Percentiles rank a stretch among this genome's conserved stretches.
Evolutionary conservation across 106 monocot genomes (phyloP).

Genomic region (Ottelia alismoides): DNA sequence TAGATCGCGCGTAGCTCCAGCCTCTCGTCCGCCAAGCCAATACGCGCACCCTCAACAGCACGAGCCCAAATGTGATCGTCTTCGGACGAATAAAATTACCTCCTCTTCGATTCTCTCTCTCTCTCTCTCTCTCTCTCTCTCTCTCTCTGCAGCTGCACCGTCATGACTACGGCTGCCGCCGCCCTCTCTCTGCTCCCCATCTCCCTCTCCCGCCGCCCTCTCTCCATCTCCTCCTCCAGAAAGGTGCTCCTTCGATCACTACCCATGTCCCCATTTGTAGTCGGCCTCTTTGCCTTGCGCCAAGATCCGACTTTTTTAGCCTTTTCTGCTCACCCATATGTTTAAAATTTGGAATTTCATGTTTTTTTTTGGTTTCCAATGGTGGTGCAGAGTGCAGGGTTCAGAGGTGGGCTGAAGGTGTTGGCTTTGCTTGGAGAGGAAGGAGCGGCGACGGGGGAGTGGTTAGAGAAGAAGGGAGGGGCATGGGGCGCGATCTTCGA

Average conservation of each 20-base stretch:
- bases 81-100: background rate
- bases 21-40: constrained; percentile 37
- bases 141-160: background rate
- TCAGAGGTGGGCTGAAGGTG: constrained; percentile 35
- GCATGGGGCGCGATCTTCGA: constrained; percentile 71
- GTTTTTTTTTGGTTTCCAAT: background rate
- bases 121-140: background rate
- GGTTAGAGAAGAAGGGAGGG: constrained; percentile 37
- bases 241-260: constrained; percentile 20
- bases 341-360: background rate
- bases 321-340: background rate
- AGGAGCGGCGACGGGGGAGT: constrained; percentile 16
- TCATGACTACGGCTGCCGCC: constrained; percentile 34
- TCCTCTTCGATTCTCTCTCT: background rate
- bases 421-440: constrained; percentile 47
- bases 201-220: constrained; percentile 29
- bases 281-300: background rate
- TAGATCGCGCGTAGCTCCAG: constrained; percentile 39
- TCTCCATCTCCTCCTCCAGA: constrained; percentile 29
- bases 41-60: constrained; percentile 1
- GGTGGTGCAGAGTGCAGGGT: constrained; percentile 7
- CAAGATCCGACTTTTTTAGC: background rate
- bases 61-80: background rate
- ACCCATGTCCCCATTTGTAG: background rate
- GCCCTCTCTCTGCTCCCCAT: constrained; percentile 38